Percentiles rank a stretch among this genome's conserved stretches.
Conservation (phyloP, 148 eudicot species). For the Mesembryanthemum crystallinum region DNA sequence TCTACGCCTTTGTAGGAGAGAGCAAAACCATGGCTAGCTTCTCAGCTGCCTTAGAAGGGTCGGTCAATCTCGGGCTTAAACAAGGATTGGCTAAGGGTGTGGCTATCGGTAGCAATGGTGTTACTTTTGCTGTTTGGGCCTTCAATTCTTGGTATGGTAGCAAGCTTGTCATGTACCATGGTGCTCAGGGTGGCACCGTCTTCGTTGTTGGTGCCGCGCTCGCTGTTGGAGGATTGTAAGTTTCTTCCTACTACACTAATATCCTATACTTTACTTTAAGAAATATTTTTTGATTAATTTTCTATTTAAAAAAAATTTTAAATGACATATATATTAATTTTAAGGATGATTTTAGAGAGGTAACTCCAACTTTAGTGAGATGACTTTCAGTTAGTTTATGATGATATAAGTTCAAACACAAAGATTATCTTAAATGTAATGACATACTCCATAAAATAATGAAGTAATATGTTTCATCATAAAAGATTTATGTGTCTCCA, state of each 20-base stretch:
- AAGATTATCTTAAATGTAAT: too few species aligned
- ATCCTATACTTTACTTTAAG: too few species aligned
- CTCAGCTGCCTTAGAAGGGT: constrained; percentile 60
- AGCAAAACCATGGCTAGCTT: constrained; percentile 49
- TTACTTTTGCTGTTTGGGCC: constrained; percentile 64
- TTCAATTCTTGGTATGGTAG: constrained; percentile 76
- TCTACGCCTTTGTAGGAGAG: constrained; percentile 78
- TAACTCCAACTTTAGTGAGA: too few species aligned
- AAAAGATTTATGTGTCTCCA: too few species aligned
- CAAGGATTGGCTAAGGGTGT: constrained; percentile 84
- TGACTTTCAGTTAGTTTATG: too few species aligned
- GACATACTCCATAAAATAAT: too few species aligned
- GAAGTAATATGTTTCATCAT: too few species aligned
- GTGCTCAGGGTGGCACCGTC: constrained; percentile 68
- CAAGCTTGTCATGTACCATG: constrained; percentile 75
- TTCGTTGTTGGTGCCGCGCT: constrained; percentile 60
- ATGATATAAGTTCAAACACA: too few species aligned
- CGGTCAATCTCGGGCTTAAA: constrained; percentile 59
- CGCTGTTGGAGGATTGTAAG: constrained; percentile 73
- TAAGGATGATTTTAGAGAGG: too few species aligned
- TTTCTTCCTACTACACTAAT: background rate
- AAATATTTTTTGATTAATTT: too few species aligned
- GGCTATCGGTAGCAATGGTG: constrained; percentile 74
- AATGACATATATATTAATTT: too few species aligned
- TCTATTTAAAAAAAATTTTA: too few species aligned